Evolutionary conservation across 192 early-diverging fungal genomes (phyloP), one percentile per base, ranked within the genome.

Genomic region (Dissophora globulifera): DNA sequence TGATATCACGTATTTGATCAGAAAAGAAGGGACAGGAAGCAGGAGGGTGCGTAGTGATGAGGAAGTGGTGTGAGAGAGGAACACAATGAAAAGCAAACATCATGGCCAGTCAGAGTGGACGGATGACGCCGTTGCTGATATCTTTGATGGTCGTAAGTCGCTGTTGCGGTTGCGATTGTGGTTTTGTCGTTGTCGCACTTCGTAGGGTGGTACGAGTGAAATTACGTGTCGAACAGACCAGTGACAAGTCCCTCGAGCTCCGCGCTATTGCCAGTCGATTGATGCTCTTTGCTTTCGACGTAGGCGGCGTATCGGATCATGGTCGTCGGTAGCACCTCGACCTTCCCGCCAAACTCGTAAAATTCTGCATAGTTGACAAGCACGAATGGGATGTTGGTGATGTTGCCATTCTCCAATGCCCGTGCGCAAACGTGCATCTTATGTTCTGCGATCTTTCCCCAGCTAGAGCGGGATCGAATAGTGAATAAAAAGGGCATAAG

Each of bases 381-480:
- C 12, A 76, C 72, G 30, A 76, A 67, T 0, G 63, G 72, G 26
- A 76, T 76, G 12, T 16, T 46, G 2, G 63, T 76, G 27, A 76
- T 76, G 58, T 62, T 76, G 41, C 72, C 72, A 20, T 67, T 55
- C 29, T 76, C 72, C 16, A 76, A 22, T 33, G 62, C 72, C 42
- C 58, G 41, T 16, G 72, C 72, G 35, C 72, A 76, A 27, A 76
- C 72, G 32, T 67, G 63, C 72, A 76, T 76, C 58, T 76, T 76
- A 64, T 76, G 72, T 29, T 76, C 72, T 9, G 72, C 72, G 50
- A 76, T 76, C 33, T 76, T 76, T n/a, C 72, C 72, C 72, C 72
- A 76, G 23, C 72, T 76, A 53, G 29, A 42, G n/a, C n/a, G n/a
- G n/a, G n/a, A n/a, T n/a, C n/a, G n/a, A 13, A 15, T 16, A 23